Evolutionary conservation across 2,329 filamentous ascomycete species (phyloP).

Genomic region (Magnaporthiopsis poae): DNA sequence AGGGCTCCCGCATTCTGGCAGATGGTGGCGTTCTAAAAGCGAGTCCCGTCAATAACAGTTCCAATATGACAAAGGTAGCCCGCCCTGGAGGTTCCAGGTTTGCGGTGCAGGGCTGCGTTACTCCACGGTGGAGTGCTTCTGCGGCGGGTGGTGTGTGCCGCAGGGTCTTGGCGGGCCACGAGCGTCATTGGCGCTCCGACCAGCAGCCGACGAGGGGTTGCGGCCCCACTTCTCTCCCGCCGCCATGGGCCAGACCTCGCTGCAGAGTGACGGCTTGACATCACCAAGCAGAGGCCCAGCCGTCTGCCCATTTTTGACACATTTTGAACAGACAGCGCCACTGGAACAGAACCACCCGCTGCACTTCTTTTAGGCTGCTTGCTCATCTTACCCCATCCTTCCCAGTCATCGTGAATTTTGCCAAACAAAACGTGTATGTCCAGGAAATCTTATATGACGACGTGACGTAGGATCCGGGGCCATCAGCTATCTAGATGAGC

Average conservation of each 20-base stretch:
- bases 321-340: neutral
- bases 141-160: neutral
- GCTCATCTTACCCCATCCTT: too few relatives aligned
- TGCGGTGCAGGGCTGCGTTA: neutral
- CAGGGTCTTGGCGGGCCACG: neutral
- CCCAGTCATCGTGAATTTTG: too few relatives aligned
- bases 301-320: neutral
- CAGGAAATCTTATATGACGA: neutral
- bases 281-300: neutral
- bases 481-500: neutral
- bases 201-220: neutral
- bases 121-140: constrained; percentile 4
- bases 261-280: neutral
- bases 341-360: too few relatives aligned
- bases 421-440: too few relatives aligned
- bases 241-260: neutral
- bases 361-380: too few relatives aligned
- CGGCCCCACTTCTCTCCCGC: neutral
- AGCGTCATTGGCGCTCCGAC: neutral
- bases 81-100: neutral
- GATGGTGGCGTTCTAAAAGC: neutral
- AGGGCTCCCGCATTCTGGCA: neutral
- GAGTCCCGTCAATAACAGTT: neutral
- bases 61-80: neutral
- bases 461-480: neutral